Conservation (phyloP, 495 filamentous ascomycete species). For the Chaetomium cochliodes region DNA sequence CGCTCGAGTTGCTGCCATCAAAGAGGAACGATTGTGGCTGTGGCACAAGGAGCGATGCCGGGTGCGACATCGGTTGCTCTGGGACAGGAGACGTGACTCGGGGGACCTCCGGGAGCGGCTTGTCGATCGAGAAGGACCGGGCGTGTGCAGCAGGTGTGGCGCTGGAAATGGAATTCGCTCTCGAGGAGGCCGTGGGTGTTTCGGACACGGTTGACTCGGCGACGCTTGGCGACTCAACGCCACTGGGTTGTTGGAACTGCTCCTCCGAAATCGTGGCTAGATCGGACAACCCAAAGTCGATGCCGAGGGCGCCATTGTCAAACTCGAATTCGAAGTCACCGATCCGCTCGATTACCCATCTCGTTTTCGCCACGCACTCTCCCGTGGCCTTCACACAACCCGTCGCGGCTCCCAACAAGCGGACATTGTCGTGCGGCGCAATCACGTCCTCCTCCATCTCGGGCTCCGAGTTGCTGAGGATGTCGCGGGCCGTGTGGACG, state of each 20-base stretch:
- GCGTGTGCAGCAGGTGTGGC: constrained; percentile 34
- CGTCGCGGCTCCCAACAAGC: constrained; percentile 77
- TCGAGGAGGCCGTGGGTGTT: constrained; percentile 31
- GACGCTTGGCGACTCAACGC: constrained; percentile 38
- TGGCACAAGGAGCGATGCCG: constrained; percentile 38
- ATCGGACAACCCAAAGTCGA: constrained; percentile 49
- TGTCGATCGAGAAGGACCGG: constrained; percentile 40
- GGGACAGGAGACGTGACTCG: constrained; percentile 27
- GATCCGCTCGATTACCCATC: constrained; percentile 80
- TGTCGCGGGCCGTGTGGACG: constrained; percentile 73
- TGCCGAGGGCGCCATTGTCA: constrained; percentile 43
- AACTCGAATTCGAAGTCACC: constrained; percentile 89
- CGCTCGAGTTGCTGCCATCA: constrained; percentile 37
- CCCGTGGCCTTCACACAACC: constrained; percentile 86
- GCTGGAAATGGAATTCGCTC: constrained; percentile 29
- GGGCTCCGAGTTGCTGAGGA: constrained; percentile 60
- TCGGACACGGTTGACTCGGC: constrained; percentile 40
- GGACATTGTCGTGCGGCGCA: constrained; percentile 75
- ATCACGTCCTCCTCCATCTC: constrained; percentile 71
- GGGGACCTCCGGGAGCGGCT: constrained; percentile 47
- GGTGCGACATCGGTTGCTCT: constrained; percentile 30
- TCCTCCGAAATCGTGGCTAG: constrained; percentile 37
- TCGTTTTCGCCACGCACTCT: constrained; percentile 84
- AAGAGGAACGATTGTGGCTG: constrained; percentile 41
- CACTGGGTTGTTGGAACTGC: constrained; percentile 20